A percentile compares a stretch with the other conserved stretches of the same genome.
Conservation (phyloP, 2,329 filamentous ascomycete genomes). For the Ophiobolus disseminans region DNA sequence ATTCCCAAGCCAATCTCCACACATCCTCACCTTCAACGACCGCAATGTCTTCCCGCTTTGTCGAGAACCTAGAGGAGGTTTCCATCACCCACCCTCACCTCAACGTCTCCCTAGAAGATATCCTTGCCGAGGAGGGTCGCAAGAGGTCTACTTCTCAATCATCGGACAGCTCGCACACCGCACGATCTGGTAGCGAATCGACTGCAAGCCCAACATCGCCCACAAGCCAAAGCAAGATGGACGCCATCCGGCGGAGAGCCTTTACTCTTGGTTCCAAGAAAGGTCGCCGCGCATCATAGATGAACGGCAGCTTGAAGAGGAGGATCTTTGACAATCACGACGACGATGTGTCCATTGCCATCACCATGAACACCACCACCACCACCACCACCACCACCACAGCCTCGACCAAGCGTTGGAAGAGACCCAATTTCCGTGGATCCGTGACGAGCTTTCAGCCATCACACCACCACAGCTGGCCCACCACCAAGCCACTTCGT, state of each 20-base stretch:
- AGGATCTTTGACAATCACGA: not conserved
- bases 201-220: slow-evolving; percentile 34
- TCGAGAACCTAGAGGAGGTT: slow-evolving; percentile 48
- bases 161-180: slow-evolving; percentile 35
- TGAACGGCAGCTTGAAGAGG: not conserved
- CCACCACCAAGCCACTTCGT: no score
- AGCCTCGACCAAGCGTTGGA: slow-evolving; percentile 43
- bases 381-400: slow-evolving; percentile 8
- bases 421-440: slow-evolving; percentile 17
- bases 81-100: slow-evolving; percentile 48
- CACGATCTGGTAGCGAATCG: slow-evolving; percentile 31
- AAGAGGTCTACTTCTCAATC: slow-evolving; percentile 44
- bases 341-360: no score
- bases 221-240: slow-evolving; percentile 35
- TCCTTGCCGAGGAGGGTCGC: slow-evolving; percentile 47
- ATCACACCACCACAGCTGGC: no score
- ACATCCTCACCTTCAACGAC: slow-evolving; percentile 3
- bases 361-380: not conserved
- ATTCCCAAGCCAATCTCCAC: not conserved
- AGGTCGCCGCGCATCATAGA: slow-evolving; percentile 31
- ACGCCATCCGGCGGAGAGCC: slow-evolving; percentile 30
- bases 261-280: slow-evolving; percentile 46
- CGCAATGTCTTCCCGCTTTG: slow-evolving; percentile 48
- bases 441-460: no score
- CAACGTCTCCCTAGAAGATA: slow-evolving; percentile 50